Percentiles rank a stretch among this genome's conserved stretches.
Evolutionary conservation across 495 filamentous ascomycete species (phyloP).

Genomic region (Podospora pseudocomata): DNA sequence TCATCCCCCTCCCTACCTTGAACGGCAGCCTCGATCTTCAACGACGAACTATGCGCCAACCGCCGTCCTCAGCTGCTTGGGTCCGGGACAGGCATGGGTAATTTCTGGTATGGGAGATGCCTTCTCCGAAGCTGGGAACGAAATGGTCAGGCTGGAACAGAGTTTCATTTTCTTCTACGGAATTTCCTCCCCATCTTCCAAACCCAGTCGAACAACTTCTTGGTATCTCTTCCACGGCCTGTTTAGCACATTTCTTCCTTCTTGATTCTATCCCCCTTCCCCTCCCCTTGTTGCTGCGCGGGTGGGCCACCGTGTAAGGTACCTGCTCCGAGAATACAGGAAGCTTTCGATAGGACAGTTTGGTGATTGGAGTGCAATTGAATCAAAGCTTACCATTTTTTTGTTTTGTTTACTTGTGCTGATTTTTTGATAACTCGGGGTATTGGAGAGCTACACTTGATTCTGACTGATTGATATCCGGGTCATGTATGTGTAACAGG

Average conservation of each 20-base stretch:
- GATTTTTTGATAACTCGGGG: background rate
- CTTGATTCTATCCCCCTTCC: constrained; percentile 31
- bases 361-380: constrained; percentile 40
- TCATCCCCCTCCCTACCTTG: background rate
- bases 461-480: background rate
- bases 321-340: constrained; percentile 31
- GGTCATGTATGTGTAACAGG: background rate
- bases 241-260: constrained; percentile 32
- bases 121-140: background rate
- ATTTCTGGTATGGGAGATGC: background rate
- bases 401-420: background rate
- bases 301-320: constrained; percentile 34
- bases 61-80: background rate
- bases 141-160: constrained; percentile 3
- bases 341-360: constrained; percentile 44
- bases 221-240: constrained; percentile 20
- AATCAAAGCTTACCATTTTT: constrained; percentile 31
- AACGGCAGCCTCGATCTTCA: background rate
- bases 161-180: background rate
- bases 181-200: too few relatives aligned
- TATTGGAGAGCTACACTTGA: background rate
- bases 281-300: constrained; percentile 18
- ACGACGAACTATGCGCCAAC: background rate
- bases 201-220: constrained; percentile 1
- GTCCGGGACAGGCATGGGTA: background rate